Base-by-base conservation (phyloP, 2,329 filamentous ascomycete species). In the Trichoderma sp. region DNA sequence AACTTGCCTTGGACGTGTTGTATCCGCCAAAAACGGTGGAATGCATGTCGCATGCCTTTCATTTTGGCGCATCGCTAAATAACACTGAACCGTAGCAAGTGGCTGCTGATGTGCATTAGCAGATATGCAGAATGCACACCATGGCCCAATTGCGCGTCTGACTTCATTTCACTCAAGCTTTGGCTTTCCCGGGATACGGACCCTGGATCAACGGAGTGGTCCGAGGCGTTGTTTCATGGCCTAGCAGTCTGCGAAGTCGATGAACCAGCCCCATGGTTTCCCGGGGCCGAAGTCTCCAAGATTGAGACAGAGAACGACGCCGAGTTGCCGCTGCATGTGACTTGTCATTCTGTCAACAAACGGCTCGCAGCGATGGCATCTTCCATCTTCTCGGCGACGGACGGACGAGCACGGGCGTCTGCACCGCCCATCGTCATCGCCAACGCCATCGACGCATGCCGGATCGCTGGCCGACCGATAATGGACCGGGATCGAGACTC, bases 71-170 rank as follows among this genome's bases (percentile, higher is more conserved):
- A 52, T 63, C 59, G 59, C 59, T 48, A 53, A 53, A 45, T 63
- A 48, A 12, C 42, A 48, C 19, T 48, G 42, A 63, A n/a, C 59
- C 59, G 45, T 48, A 53, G 37, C 45, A n/a, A 39, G 59, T 63
- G 45, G 59, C 59, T 63, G 59, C 59, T 63, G 59, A 63, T 37
- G 37, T 63, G 59, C 59, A 63, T 53, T 63, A 63, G 59, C 32
- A 27, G 32, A 34, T 48, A 63, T 48, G 59, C 45, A 53, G 32
- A 61, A 35, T 48, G 42, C 58, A 61, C 39, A 48, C 42, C 29
- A 50, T 10, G 19, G 42, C 59, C 59, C 59, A 63, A 63, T 63
- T 53, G 45, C 58, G 27, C 42, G 57, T 59, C 57, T 50, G 29
- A 25, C 15, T 53, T 63, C 48, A 37, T 53, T 53, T 48, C 22